These are phyloP conservation scores for Wickerhamomyces hampshirensis DNA, from an alignment of 805 yeast genomes.

Conservation along the genomic window DNA sequence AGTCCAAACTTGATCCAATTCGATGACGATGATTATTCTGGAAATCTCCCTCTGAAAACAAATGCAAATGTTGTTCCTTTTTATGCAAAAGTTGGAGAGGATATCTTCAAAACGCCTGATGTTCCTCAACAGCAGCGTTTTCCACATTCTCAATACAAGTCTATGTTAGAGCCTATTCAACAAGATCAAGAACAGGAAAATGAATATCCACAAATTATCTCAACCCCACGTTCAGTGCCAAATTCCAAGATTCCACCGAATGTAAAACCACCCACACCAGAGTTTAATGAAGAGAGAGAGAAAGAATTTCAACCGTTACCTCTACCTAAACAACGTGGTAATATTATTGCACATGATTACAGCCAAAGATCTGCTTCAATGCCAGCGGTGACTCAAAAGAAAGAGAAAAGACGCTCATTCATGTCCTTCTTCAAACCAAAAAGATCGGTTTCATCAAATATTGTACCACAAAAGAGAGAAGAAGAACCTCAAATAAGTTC, in stretches of 20 bases:
- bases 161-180: slow-evolving; percentile 12
- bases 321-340: slow-evolving; percentile 8
- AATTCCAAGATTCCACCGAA: too few species aligned
- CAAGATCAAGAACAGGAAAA: slow-evolving; percentile 7
- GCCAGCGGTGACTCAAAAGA: slow-evolving; percentile 15
- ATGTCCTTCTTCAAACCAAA: slow-evolving; percentile 19
- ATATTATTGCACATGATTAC: slow-evolving; percentile 11
- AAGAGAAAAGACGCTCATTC: slow-evolving; percentile 20
- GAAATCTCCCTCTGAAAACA: slow-evolving; percentile 13
- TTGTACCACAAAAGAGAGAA: not conserved
- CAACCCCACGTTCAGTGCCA: too few species aligned
- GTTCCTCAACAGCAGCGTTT: slow-evolving; percentile 13
- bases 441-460: slow-evolving; percentile 16
- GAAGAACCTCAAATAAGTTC: not conserved
- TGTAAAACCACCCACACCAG: too few species aligned
- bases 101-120: slow-evolving; percentile 25
- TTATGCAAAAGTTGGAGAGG: slow-evolving; percentile 1
- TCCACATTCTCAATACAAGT: slow-evolving; percentile 17
- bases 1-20: slow-evolving; percentile 36
- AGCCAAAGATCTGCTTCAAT: slow-evolving; percentile 21
- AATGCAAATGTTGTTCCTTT: slow-evolving; percentile 16
- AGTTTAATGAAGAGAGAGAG: not conserved
- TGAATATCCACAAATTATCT: slow-evolving; percentile 1
- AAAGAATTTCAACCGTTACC: slow-evolving; percentile 6
- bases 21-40: slow-evolving; percentile 26